phyloP scores from a whole-genome alignment of 75 land plant species.

The Sequoiadendron giganteum region DNA sequence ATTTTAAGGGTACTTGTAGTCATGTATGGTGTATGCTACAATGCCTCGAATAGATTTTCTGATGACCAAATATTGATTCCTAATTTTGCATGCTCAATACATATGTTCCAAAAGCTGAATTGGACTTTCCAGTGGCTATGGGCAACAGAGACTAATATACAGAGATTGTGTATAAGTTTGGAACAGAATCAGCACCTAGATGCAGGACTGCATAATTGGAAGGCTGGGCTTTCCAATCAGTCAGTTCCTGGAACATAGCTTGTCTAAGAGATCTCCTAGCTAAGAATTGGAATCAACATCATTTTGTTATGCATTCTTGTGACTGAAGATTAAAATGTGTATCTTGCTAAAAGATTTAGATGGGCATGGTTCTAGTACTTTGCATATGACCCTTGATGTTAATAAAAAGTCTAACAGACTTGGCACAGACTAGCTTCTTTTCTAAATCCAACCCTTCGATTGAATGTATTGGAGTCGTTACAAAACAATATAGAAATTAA shows the following conservation, averaged over 20 bases:
- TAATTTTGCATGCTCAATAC: background rate
- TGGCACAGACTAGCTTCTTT: background rate
- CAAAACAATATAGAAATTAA: background rate
- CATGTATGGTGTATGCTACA: background rate
- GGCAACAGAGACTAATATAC: background rate
- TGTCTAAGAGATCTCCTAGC: background rate
- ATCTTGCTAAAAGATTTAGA: background rate
- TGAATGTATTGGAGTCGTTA: background rate
- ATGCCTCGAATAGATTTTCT: background rate
- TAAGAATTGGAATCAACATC: background rate
- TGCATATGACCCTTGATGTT: background rate
- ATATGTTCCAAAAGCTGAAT: background rate
- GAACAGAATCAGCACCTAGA: background rate
- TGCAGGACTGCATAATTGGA: background rate
- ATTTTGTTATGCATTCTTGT: background rate
- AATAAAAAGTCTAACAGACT: background rate
- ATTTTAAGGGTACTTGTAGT: background rate
- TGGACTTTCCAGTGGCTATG: background rate
- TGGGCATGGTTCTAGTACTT: background rate
- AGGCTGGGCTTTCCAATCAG: background rate
- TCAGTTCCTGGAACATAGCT: background rate
- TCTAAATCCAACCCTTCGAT: background rate
- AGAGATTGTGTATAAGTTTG: background rate
- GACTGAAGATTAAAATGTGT: background rate
- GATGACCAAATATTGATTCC: background rate